phyloP scores from a whole-genome alignment of 75 land plant genomes.

The Ceratopteris richardii region DNA sequence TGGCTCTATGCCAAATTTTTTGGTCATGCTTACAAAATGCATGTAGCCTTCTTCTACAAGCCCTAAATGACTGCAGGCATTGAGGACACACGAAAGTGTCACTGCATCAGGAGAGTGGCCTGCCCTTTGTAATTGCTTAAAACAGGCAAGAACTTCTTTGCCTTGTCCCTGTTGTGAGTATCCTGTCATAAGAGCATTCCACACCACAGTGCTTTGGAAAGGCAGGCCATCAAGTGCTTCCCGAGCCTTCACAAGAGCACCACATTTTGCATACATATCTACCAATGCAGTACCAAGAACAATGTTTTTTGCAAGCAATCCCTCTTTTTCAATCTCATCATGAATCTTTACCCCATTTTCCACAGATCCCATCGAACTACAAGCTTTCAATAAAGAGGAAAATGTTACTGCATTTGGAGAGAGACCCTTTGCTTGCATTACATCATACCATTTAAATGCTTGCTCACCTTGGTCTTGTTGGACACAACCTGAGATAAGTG shows the following conservation, averaged over 20 bases:
- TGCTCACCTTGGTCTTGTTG: conserved; percentile 9
- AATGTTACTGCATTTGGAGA: conserved; percentile 24
- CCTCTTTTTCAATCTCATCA: conserved; percentile 1
- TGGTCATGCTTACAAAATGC: no score
- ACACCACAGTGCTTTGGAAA: conserved; percentile 10
- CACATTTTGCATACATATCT: conserved; percentile 33
- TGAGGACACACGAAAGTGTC: conserved; percentile 3
- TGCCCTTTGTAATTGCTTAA: conserved; percentile 5
- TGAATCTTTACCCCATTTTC: conserved; percentile 17
- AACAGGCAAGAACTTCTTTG: conserved; percentile 14
- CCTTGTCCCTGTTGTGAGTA: conserved; percentile 11
- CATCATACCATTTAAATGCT: conserved; percentile 15
- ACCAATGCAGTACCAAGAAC: conserved; percentile 25
- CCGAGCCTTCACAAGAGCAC: conserved; percentile 11
- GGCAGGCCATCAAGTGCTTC: conserved; percentile 16
- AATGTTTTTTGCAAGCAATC: conserved; percentile 7
- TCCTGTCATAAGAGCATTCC: conserved; percentile 27
- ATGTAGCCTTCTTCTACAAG: conserved; percentile 8
- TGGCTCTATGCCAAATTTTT: no score
- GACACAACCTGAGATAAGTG: conserved; percentile 27
- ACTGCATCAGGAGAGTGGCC: conserved; percentile 10
- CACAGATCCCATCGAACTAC: conserved; percentile 13
- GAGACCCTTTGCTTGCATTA: conserved; percentile 14
- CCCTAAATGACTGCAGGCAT: conserved; percentile 8
- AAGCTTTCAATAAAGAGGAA: conserved; percentile 17